Evolutionary conservation across 345 rosid genomes (phyloP).

Genomic region (Rhodamnia argentea): DNA sequence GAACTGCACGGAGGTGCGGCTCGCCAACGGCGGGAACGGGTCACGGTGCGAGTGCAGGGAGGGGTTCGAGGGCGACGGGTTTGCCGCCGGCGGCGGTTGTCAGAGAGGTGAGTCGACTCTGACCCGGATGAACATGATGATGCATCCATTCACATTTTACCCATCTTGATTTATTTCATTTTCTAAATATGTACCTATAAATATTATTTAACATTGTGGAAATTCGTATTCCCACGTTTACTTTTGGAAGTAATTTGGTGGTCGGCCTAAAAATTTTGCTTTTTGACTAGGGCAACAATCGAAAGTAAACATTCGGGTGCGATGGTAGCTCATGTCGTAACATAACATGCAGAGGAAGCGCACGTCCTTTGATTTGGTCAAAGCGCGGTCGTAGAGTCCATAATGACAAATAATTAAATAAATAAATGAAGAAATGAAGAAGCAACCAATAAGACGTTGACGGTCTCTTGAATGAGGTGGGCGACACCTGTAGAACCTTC

Average conservation of each 20-base stretch:
- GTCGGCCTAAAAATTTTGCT: not conserved
- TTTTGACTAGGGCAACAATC: not conserved
- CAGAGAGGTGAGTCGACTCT: slow-evolving; percentile 44
- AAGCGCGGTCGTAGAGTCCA: not conserved
- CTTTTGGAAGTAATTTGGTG: not conserved
- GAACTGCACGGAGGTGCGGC: not conserved
- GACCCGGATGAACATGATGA: not conserved
- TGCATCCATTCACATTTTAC: not conserved
- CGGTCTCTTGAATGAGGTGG: no score
- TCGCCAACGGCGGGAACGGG: slow-evolving; percentile 11
- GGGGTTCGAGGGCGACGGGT: slow-evolving; percentile 61
- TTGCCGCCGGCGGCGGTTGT: slow-evolving; percentile 36
- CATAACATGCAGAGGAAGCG: not conserved
- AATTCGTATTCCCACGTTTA: not conserved
- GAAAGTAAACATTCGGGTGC: not conserved
- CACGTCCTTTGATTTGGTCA: not conserved
- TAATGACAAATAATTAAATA: no score
- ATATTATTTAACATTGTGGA: no score
- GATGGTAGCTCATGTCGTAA: not conserved
- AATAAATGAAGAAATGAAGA: no score
- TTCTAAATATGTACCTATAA: no score
- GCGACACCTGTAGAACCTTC: no score
- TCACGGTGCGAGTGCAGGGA: slow-evolving; percentile 43
- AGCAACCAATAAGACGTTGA: no score
- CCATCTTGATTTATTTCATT: not conserved